phyloP scores from a whole-genome alignment of 73 alveolate genomes.

The Tetrahymena thermophila region DNA sequence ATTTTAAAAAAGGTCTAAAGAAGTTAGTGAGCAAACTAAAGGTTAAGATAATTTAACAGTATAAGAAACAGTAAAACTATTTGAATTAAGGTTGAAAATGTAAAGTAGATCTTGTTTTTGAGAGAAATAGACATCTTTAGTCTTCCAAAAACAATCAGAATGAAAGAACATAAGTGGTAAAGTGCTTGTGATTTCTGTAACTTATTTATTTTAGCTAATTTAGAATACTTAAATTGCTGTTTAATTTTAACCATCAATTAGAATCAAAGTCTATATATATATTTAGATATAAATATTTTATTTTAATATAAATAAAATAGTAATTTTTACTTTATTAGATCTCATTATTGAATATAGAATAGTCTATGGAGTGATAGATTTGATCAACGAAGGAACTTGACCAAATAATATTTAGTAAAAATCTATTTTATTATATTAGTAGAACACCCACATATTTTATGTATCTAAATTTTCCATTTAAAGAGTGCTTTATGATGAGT shows the following conservation, averaged over 20 bases:
- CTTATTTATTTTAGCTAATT: no score
- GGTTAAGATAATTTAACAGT: neutral
- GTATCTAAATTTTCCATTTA: no score
- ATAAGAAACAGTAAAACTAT: neutral
- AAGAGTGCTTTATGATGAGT: no score
- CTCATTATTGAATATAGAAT: neutral
- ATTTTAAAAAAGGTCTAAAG: neutral
- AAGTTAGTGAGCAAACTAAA: neutral
- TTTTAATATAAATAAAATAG: no score
- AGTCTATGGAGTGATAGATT: neutral
- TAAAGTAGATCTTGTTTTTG: neutral
- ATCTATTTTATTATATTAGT: neutral
- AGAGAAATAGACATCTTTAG: neutral
- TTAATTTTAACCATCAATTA: neutral
- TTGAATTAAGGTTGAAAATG: neutral
- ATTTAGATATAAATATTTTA: no score
- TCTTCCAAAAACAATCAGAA: neutral
- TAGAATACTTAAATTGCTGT: neutral
- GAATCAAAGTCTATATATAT: neutral
- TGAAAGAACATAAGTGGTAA: neutral
- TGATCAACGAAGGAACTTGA: no score
- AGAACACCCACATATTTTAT: neutral
- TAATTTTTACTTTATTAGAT: neutral
- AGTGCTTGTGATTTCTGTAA: neutral
- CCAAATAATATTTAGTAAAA: neutral